These are phyloP conservation scores for Pyrus communis DNA, from an alignment of 306 rosid genomes.

Conservation along the genomic window DNA sequence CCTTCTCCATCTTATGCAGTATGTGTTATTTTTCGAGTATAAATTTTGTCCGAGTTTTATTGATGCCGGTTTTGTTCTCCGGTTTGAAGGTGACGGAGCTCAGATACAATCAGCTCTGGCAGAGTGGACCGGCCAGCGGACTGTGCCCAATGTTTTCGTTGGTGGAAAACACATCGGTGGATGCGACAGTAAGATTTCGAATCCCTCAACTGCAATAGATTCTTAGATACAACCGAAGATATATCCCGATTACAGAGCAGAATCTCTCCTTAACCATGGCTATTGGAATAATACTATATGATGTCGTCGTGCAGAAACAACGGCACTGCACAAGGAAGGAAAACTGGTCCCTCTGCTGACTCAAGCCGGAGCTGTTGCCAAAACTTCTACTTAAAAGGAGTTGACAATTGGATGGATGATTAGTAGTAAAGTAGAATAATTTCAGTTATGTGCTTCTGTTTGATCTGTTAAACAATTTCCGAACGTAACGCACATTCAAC, in stretches of 20 bases:
- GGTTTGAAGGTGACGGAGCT: slow-evolving; percentile 68
- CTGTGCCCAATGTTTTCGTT: slow-evolving; percentile 92
- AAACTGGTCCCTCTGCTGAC: slow-evolving; percentile 61
- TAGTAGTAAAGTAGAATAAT: not conserved
- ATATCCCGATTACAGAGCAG: no score
- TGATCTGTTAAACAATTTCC: not conserved
- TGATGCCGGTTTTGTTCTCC: slow-evolving; percentile 1
- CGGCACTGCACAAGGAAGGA: slow-evolving; percentile 45
- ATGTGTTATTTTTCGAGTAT: not conserved
- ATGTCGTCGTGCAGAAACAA: slow-evolving; percentile 45
- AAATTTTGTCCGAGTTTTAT: not conserved
- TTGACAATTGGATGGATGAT: not conserved
- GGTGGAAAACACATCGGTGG: slow-evolving; percentile 92
- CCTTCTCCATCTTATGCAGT: no score
- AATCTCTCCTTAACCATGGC: not conserved
- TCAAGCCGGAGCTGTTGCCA: slow-evolving; percentile 54
- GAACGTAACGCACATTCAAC: not conserved
- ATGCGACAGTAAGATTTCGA: slow-evolving; percentile 57
- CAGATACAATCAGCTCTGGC: slow-evolving; percentile 57
- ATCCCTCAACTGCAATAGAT: not conserved
- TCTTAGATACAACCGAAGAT: no score
- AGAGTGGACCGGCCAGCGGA: slow-evolving; percentile 65
- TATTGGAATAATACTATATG: not conserved
- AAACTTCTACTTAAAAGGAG: slow-evolving; percentile 26
- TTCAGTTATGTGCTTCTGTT: not conserved